Base-by-base conservation (phyloP, 345 rosid species). In the Corchorus capsularis region DNA sequence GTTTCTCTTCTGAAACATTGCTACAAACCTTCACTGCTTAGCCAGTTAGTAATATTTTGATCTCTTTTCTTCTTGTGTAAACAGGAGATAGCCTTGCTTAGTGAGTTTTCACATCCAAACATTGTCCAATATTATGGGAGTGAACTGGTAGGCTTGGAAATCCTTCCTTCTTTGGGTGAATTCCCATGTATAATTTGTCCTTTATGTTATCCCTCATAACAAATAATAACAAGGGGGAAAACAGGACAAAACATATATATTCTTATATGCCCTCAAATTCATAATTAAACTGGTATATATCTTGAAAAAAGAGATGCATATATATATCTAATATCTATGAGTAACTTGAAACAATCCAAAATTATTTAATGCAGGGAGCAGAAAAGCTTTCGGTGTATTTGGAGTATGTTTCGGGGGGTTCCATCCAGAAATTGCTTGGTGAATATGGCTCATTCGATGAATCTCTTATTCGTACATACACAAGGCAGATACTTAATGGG, bases 391-490 rank as follows among this genome's bases (percentile, higher is more conserved):
- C 97, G 5, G 98, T 96, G 64, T 92, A 96, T 80, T 87, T 96
- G 80, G 99, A 96, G 83, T 96, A 80, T 63, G 94, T 93, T 47
- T 93, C 99, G 14, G 98, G 98, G 82, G 99, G 99, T 32, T 95
- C 99, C 63, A 91, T 96, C 77, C 84, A 93, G 80, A 96, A 92
- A 87, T 89, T 96, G 75, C 96, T 96, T 47, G 87, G 87, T 83
- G 99, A 95, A 62, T 93, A 93, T 78, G 98, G 99, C 45, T 68
- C 96, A 62, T 96, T 93, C 80, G 84, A 75, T 77, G 99, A 96
- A 82, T 96, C 91, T 68, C 96, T 93, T 74, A 93, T 96, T 82
- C 97, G 88, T 85, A 93, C 86, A 78, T 93, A 93, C 78, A 88
- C 97, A 6, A 84, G 94, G 78, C 99, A 96, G 82, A 93, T 93